phyloP scores from a whole-genome alignment of 163 green algal species.

The Scenedesmus sp. region DNA sequence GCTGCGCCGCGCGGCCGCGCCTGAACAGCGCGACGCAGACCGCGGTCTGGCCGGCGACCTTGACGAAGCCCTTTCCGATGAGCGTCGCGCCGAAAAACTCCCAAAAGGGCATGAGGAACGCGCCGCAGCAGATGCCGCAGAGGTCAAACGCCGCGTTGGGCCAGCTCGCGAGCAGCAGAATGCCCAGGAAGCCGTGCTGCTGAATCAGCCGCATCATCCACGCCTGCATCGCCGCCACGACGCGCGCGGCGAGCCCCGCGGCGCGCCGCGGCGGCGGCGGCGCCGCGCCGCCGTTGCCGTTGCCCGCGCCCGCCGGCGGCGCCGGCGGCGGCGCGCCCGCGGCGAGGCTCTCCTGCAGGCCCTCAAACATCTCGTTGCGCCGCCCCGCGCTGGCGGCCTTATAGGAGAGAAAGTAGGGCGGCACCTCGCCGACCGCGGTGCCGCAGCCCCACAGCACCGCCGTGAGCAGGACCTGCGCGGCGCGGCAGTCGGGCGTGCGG shows the following conservation, averaged over 20 bases:
- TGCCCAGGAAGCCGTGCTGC: slow-evolving; percentile 76
- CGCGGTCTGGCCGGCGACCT: slow-evolving; percentile 72
- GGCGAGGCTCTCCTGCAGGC: slow-evolving; percentile 52
- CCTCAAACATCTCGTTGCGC: slow-evolving; percentile 64
- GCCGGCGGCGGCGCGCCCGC: no score
- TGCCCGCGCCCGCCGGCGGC: no score
- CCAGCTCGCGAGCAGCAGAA: slow-evolving; percentile 82
- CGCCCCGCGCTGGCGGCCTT: slow-evolving; percentile 47
- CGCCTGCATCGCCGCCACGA: slow-evolving; percentile 51
- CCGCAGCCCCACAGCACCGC: slow-evolving; percentile 88
- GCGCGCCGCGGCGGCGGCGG: slow-evolving; percentile 1
- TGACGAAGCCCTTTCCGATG: slow-evolving; percentile 91
- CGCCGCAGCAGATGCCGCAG: slow-evolving; percentile 93
- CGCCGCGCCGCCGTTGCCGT: not conserved
- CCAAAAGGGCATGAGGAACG: slow-evolving; percentile 94
- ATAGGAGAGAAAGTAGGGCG: slow-evolving; percentile 91
- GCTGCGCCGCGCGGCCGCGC: not conserved
- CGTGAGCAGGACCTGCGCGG: slow-evolving; percentile 70
- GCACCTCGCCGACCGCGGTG: slow-evolving; percentile 92
- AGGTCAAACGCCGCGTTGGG: slow-evolving; percentile 96
- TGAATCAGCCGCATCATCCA: slow-evolving; percentile 92
- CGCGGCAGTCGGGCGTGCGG: not conserved
- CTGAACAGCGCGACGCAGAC: slow-evolving; percentile 84
- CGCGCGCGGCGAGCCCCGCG: slow-evolving; percentile 4
- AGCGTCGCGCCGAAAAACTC: slow-evolving; percentile 91